Percentiles rank a stretch among this genome's conserved stretches.
phyloP scores from a whole-genome alignment of 1,284 basidiomycete species.

The Ustilago lituana region DNA sequence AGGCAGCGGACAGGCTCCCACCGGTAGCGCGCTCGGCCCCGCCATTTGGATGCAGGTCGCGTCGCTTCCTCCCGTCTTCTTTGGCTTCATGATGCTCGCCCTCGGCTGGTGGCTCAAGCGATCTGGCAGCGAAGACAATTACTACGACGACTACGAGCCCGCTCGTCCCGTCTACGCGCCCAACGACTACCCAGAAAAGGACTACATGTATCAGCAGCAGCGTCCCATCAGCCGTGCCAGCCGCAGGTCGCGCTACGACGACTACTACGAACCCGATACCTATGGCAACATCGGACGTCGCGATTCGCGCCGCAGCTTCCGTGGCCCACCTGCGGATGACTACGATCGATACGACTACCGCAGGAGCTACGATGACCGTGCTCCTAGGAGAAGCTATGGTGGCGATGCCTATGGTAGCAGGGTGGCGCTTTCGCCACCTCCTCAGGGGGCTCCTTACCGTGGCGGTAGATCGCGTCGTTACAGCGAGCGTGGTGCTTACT shows the following conservation, averaged over 20 bases:
- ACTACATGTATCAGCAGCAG: slow-evolving; percentile 29
- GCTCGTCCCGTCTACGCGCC: slow-evolving; percentile 36
- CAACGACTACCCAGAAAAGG: slow-evolving; percentile 26
- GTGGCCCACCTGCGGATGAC: slow-evolving; percentile 13
- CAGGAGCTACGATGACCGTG: slow-evolving; percentile 43
- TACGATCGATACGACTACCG: slow-evolving; percentile 29
- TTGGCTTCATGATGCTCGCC: slow-evolving; percentile 52
- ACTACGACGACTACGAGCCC: slow-evolving; percentile 49
- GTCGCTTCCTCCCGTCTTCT: slow-evolving; percentile 50
- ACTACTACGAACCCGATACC: slow-evolving; percentile 47
- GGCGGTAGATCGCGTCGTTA: slow-evolving; percentile 47
- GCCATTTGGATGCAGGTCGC: slow-evolving; percentile 62
- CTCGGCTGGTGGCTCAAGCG: slow-evolving; percentile 49
- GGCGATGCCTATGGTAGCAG: slow-evolving; percentile 37
- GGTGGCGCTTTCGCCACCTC: slow-evolving; percentile 22
- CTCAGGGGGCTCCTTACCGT: slow-evolving; percentile 31
- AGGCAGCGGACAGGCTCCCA: slow-evolving; percentile 14
- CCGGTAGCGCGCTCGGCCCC: slow-evolving; percentile 36
- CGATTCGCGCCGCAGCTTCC: slow-evolving; percentile 23
- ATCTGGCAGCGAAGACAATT: slow-evolving; percentile 31
- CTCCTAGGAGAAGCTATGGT: slow-evolving; percentile 30
- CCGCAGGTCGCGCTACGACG: slow-evolving; percentile 44
- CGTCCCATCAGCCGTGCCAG: slow-evolving; percentile 40
- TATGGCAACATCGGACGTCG: slow-evolving; percentile 44
- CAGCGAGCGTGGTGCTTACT: slow-evolving; percentile 51